Base-by-base conservation (phyloP, 345 rosid species). In the Syzygium oleosum region DNA sequence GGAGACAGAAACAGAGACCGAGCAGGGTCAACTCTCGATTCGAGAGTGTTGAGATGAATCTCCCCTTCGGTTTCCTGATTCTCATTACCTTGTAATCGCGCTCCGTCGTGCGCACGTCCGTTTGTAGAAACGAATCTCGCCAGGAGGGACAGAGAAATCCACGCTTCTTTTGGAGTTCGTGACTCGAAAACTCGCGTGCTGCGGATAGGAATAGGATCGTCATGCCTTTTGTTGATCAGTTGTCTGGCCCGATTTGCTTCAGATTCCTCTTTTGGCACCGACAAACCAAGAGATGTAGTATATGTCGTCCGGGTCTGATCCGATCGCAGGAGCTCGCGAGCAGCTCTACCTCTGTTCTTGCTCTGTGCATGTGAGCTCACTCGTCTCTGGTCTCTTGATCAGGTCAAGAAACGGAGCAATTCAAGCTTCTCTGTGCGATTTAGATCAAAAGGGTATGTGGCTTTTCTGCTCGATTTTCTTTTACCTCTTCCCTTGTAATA, bases 371-470 rank as follows among this genome's bases (percentile, higher is more conserved):
- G 38, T 34, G 55, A 86, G 54, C 88, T 41, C 85, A 16, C 51
- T 43, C 65, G 25, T 25, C 14, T 22, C 21, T 84, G 78, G 87
- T 83, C 91, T 89, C 83, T 59, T 2, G 59, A 54, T 84, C 87
- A 84, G 87, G 63, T 85, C 52, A 41, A 63, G 77, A 85, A 53
- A 84, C 90, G 73, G 86, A 86, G 87, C 73, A 51, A 52, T 68
- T 22, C 31, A 12, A 9, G 61, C 63, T 73, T 38, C 87, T 86
- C 80, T 80, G 87, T 85, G 88, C 90, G 34, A 87, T 90, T 86
- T 51, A 87, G 88, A 53, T 83, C 88, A 88, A 86, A 88, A 85
- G 29, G 89, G 93, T 93, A 86, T 17, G 87, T 51, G 31, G 87
- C 25, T 34, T 68, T 68, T 68, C 80, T 19, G 25, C 22, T 34